Evolutionary conservation across 202 grass and related monocot species (phyloP).

Genomic region (Elaeis oleifera): DNA sequence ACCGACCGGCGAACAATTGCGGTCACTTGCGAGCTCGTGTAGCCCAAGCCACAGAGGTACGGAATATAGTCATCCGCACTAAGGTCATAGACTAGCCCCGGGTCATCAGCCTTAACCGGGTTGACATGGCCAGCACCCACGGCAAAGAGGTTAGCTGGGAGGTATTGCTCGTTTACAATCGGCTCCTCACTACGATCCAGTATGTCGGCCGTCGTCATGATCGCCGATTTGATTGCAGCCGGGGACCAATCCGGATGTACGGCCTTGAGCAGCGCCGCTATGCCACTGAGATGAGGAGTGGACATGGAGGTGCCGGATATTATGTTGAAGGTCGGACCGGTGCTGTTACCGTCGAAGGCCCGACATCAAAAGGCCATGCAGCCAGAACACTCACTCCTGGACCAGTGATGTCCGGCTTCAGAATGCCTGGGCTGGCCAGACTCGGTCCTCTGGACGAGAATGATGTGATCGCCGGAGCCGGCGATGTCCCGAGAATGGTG

Average conservation of each 20-base stretch:
- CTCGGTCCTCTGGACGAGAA: constrained; percentile 81
- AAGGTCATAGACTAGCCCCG: constrained; percentile 58
- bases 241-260: constrained; percentile 62
- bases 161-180: constrained; percentile 29
- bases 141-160: constrained; percentile 27
- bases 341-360: background rate
- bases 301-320: constrained; percentile 83
- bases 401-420: constrained; percentile 67
- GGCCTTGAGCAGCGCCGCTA: constrained; percentile 64
- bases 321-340: constrained; percentile 31
- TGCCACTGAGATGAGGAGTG: constrained; percentile 64
- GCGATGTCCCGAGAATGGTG: constrained; percentile 41
- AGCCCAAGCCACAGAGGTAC: constrained; percentile 45
- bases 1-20: constrained; percentile 25
- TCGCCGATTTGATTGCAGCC: constrained; percentile 69
- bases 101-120: constrained; percentile 36
- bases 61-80: constrained; percentile 36
- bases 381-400: constrained; percentile 62
- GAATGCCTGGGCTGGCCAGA: constrained; percentile 35
- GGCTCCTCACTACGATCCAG: constrained; percentile 18
- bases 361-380: constrained; percentile 37
- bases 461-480: constrained; percentile 38
- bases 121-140: constrained; percentile 63
- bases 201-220: constrained; percentile 64
- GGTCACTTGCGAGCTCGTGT: constrained; percentile 26